A percentile compares a stretch with the other conserved stretches of the same genome.
Evolutionary conservation across 495 filamentous ascomycete genomes (phyloP).

Genomic region (Xylaria cubensis): DNA sequence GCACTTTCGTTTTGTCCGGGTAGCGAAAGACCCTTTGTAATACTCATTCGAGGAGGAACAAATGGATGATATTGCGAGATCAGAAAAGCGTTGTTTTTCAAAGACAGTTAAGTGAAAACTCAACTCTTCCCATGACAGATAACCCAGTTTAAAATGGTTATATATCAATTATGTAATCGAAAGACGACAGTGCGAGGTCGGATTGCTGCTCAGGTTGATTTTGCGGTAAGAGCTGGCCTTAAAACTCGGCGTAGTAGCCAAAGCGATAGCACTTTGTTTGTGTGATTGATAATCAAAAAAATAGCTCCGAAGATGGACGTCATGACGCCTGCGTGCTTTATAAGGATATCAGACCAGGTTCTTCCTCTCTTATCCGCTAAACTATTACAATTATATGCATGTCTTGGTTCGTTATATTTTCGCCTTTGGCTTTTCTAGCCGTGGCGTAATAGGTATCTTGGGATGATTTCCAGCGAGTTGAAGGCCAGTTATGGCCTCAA

Average conservation of each 20-base stretch:
- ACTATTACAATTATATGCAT: slow-evolving; percentile 1
- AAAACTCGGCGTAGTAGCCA: not conserved
- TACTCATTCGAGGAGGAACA: too few relatives aligned
- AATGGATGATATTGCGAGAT: not conserved
- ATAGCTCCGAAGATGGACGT: not conserved
- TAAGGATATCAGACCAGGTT: too few relatives aligned
- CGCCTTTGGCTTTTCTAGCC: slow-evolving; percentile 40
- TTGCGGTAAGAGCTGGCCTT: not conserved
- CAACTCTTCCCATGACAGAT: not conserved
- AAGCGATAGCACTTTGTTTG: not conserved
- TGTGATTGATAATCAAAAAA: not conserved
- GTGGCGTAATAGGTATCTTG: slow-evolving; percentile 49
- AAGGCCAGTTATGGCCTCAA: slow-evolving; percentile 59
- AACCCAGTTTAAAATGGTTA: not conserved
- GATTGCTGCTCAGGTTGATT: too few relatives aligned
- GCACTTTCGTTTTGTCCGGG: not conserved
- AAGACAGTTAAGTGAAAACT: not conserved
- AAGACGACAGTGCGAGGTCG: not conserved
- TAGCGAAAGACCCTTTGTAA: not conserved
- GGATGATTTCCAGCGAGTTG: slow-evolving; percentile 53
- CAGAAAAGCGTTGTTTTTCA: too few relatives aligned
- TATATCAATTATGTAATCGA: not conserved
- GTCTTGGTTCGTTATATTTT: slow-evolving; percentile 42
- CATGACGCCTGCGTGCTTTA: too few relatives aligned
- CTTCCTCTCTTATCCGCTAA: not conserved